A percentile compares a stretch with the other conserved stretches of the same genome.
Evolutionary conservation across 2,329 filamentous ascomycete genomes (phyloP).

Genomic region (Pseudogymnoascus sp.): DNA sequence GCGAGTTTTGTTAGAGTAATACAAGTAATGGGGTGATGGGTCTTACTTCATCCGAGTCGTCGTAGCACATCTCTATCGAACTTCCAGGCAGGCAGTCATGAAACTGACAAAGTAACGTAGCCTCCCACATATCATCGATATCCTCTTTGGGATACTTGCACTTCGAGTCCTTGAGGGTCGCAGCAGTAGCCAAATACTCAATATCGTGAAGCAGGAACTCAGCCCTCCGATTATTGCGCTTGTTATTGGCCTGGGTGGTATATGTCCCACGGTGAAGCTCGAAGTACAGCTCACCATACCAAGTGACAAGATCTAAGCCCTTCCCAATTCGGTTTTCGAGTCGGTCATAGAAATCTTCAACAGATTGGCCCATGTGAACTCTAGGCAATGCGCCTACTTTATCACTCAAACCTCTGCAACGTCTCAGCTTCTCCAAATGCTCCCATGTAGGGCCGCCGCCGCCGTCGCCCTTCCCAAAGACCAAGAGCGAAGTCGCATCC

Average conservation of each 20-base stretch:
- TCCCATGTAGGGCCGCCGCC: conserved; percentile 91
- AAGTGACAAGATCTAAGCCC: conserved; percentile 69
- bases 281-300: conserved; percentile 98
- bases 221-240: conserved; percentile 80
- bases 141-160: conserved; percentile 91
- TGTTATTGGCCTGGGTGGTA: conserved; percentile 96
- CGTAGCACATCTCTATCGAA: conserved; percentile 95
- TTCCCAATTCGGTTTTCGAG: conserved; percentile 64
- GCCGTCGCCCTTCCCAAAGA: conserved; percentile 94
- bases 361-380: conserved; percentile 78
- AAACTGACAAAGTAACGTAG: conserved; percentile 86
- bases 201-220: conserved; percentile 81
- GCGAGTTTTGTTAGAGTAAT: not conserved
- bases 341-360: conserved; percentile 87
- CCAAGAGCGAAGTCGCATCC: conserved; percentile 79
- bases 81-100: conserved; percentile 95
- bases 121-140: conserved; percentile 96
- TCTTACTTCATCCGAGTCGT: conserved; percentile 73
- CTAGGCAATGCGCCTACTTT: conserved; percentile 74
- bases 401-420: conserved; percentile 86
- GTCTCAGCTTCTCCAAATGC: conserved; percentile 87
- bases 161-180: conserved; percentile 59
- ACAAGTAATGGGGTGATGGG: not conserved
- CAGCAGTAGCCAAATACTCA: conserved; percentile 79
- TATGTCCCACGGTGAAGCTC: conserved; percentile 95